Base-by-base conservation (phyloP, 768 basidiomycete species). In the Scleroderma bovista region DNA sequence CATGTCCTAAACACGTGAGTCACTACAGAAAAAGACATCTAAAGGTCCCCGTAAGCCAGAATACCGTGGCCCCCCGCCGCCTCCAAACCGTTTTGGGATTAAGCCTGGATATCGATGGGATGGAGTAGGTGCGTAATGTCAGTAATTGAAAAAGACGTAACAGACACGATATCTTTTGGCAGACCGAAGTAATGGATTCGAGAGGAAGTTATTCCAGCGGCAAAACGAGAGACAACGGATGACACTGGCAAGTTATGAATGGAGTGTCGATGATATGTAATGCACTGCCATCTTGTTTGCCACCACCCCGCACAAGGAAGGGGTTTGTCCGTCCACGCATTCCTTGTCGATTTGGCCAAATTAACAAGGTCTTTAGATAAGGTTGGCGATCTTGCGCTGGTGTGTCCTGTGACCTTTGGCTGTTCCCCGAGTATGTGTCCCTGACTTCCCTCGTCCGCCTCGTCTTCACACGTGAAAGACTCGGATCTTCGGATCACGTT, bases 41-140 rank as follows among this genome's bases (percentile, higher is more conserved):
- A 89, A 88, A 58, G 90, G 84, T 1, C 85, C 91, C 2, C 79
- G 79, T 46, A 83, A 76, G 68, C 96, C 95, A 9, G 83, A 86
- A 64, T 97, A 97, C 65, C 74, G 68, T 16, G 93, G 94, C 12
- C 91, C 94, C 1, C 80, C 86, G 0, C 90, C 91, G 1, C 86
- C 93, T 13, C 94, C 95, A 8, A 98, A 99, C 70, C 83, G 96
- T 7, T 98, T 95, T 65, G 86, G 87, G 20, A 97, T 99, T 55
- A 86, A 80, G 55, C 96, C 96, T 22, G 96, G 96, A 1, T 92
- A 93, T 65, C 77, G 95, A 62, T 99, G 96, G 96, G 96, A 99
- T 65, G 96, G 96, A 24, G 96, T 98, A 55, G 94, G 94, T 92
- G 54, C 56, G 78, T 74, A 47, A 44, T 34, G 40, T 45, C 13